phyloP scores from a whole-genome alignment of 2,329 filamentous ascomycete species.

The Emmonsiellopsis sp. region DNA sequence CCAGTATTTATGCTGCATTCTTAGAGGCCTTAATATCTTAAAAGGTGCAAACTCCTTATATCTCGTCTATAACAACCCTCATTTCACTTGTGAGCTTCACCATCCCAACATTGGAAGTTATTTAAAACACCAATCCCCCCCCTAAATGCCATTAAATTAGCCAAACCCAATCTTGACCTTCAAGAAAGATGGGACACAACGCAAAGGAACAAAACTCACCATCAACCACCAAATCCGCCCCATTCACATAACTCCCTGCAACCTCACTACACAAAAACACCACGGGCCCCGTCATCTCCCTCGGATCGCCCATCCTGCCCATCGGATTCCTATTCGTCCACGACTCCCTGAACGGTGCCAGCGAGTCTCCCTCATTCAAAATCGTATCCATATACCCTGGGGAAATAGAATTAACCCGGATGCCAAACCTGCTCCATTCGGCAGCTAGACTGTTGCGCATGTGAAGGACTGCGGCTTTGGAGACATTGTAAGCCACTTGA shows the following conservation, averaged over 20 bases:
- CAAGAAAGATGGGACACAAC: not conserved
- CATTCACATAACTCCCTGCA: conserved; percentile 59
- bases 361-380: conserved; percentile 55
- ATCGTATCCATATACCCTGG: conserved; percentile 74
- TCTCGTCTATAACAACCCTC: too few relatives aligned
- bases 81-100: too few relatives aligned
- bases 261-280: conserved; percentile 48
- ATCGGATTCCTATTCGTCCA: conserved; percentile 54
- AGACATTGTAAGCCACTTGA: conserved; percentile 62
- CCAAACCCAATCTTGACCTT: not conserved
- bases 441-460: conserved; percentile 58
- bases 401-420: conserved; percentile 59
- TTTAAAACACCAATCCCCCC: conserved; percentile 1
- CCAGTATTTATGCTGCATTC: too few relatives aligned
- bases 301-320: conserved; percentile 55
- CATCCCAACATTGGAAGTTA: not conserved
- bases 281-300: conserved; percentile 54
- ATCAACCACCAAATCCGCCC: conserved; percentile 56
- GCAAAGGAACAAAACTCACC: conserved; percentile 31
- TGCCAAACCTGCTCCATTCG: conserved; percentile 63
- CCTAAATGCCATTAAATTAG: not conserved
- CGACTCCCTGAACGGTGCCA: conserved; percentile 43
- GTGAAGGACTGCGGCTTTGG: conserved; percentile 57
- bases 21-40: too few relatives aligned
- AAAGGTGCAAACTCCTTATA: too few relatives aligned